A percentile compares a stretch with the other conserved stretches of the same genome.
Evolutionary conservation across 1,139 yeast genomes (phyloP).

Genomic region (Sugiyamaella novakii): DNA sequence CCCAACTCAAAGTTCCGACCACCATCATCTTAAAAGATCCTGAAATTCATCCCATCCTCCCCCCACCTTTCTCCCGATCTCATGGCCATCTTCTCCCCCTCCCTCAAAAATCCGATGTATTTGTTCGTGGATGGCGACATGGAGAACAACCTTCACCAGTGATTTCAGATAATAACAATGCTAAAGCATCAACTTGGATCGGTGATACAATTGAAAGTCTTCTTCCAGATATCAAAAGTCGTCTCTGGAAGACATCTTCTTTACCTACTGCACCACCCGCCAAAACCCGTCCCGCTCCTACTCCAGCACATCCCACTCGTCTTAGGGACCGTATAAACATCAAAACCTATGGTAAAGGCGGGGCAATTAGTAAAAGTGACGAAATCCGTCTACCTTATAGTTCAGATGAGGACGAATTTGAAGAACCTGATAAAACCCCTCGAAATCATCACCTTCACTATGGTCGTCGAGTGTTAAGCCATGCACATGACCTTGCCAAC

Average conservation of each 20-base stretch:
- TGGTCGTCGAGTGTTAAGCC: slow-evolving; percentile 1
- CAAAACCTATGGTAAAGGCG: slow-evolving; percentile 5
- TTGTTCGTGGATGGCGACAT: slow-evolving; percentile 7
- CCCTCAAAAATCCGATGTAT: background rate
- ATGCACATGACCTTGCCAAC: slow-evolving; percentile 2
- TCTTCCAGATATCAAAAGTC: background rate
- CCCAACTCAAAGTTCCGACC: slow-evolving; percentile 25
- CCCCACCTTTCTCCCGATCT: background rate
- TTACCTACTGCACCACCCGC: background rate
- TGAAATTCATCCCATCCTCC: background rate
- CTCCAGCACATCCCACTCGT: no score
- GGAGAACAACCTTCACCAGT: background rate
- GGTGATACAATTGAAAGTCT: background rate
- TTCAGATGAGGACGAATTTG: background rate
- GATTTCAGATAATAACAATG: background rate
- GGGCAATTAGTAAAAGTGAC: slow-evolving; percentile 9
- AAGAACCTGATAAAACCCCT: background rate
- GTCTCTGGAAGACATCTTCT: no score
- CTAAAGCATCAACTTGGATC: background rate
- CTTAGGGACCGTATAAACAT: no score
- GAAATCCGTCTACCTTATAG: background rate
- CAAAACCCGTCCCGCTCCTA: background rate
- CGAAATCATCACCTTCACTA: background rate
- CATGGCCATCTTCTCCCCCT: background rate
- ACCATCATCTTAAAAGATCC: background rate